Conservation (phyloP, 2,329 filamentous ascomycete genomes). For the Harringtonia aguacate region DNA sequence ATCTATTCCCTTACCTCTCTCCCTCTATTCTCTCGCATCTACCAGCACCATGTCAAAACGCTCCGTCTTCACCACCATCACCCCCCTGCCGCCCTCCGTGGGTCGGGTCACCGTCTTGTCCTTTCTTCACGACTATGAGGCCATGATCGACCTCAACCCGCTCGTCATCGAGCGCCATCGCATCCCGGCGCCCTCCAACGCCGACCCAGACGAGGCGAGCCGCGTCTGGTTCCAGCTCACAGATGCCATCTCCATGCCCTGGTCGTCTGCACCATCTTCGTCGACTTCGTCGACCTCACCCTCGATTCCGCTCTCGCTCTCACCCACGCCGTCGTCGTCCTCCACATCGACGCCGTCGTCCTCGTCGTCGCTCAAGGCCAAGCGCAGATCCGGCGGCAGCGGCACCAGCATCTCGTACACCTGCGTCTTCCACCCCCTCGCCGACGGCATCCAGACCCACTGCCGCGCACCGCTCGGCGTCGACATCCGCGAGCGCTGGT, state of each 20-base stretch:
- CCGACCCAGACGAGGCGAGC: conserved; percentile 58
- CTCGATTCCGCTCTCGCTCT: no score
- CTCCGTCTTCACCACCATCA: conserved; percentile 65
- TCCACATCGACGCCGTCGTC: neutral
- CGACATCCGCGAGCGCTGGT: conserved; percentile 71
- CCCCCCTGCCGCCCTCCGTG: conserved; percentile 60
- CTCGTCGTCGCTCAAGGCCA: neutral
- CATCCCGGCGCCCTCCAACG: conserved; percentile 56
- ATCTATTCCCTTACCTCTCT: no score
- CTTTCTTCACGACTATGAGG: conserved; percentile 66
- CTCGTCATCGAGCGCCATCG: conserved; percentile 62
- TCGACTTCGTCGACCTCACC: no score
- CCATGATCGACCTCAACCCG: conserved; percentile 84
- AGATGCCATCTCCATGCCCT: conserved; percentile 62
- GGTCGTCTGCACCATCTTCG: neutral
- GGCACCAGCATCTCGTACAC: conserved; percentile 58
- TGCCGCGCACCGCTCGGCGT: conserved; percentile 74
- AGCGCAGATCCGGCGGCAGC: conserved; percentile 24
- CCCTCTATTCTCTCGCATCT: no score
- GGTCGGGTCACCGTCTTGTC: conserved; percentile 59
- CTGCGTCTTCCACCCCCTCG: conserved; percentile 67
- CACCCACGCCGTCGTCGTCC: no score
- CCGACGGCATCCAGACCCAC: conserved; percentile 68
- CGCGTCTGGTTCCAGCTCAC: conserved; percentile 71
- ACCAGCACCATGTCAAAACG: conserved; percentile 64